These are phyloP conservation scores for Xylariaceae sp. DNA, from an alignment of 2,329 filamentous ascomycete species.

Conservation along the genomic window DNA sequence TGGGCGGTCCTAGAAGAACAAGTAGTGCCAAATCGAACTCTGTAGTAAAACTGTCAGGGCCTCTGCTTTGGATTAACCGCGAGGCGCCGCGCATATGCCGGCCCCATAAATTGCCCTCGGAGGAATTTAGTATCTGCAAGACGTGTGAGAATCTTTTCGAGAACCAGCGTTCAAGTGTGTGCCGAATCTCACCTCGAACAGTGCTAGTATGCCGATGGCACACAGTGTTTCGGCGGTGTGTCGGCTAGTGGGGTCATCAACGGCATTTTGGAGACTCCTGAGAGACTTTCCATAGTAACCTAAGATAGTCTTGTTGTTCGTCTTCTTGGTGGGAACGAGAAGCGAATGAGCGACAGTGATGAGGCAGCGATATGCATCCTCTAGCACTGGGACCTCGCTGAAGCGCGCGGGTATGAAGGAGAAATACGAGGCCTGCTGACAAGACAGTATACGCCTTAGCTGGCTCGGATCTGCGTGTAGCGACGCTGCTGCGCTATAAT, in stretches of 20 bases:
- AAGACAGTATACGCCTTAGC: neutral
- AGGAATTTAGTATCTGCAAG: neutral
- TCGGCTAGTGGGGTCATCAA: neutral
- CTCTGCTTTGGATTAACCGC: neutral
- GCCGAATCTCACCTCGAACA: neutral
- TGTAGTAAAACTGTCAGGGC: neutral
- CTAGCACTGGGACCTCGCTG: neutral
- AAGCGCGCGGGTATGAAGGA: slow-evolving; percentile 1
- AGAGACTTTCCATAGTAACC: neutral
- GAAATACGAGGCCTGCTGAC: neutral
- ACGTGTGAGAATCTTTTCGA: neutral
- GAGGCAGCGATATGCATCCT: neutral
- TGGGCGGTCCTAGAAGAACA: neutral
- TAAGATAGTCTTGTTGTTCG: neutral
- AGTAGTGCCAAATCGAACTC: neutral
- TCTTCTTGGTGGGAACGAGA: neutral
- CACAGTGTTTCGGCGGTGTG: neutral
- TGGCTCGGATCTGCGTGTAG: neutral
- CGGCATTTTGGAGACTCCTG: neutral
- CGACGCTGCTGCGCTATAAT: neutral
- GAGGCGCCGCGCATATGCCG: neutral
- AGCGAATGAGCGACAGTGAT: neutral
- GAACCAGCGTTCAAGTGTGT: neutral
- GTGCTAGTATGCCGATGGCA: neutral
- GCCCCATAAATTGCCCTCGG: neutral